A percentile compares a stretch with the other conserved stretches of the same genome.
These are phyloP conservation scores for Ampelocalamus luodianensis DNA, from an alignment of 176 grass and related monocot species.

Conservation along the genomic window DNA sequence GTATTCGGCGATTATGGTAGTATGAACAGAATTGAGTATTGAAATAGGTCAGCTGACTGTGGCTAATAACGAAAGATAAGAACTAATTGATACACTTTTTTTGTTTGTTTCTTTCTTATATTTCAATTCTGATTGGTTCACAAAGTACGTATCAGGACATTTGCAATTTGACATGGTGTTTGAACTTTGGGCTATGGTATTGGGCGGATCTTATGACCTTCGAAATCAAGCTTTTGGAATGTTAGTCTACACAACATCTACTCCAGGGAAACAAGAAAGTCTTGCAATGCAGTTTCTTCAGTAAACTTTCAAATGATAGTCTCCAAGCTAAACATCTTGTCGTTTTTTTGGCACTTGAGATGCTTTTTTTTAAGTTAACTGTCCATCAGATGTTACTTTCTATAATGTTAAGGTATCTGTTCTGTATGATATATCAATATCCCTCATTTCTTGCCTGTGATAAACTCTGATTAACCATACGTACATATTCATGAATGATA, in stretches of 20 bases:
- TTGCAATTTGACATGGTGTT: constrained; percentile 14
- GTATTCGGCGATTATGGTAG: background rate
- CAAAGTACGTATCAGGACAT: background rate
- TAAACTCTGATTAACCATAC: background rate
- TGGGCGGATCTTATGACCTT: background rate
- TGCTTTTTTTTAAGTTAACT: background rate
- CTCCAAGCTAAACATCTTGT: background rate
- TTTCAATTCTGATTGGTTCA: background rate
- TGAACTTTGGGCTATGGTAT: background rate
- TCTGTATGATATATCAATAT: background rate
- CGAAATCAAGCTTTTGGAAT: constrained; percentile 11
- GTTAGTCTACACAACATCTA: background rate
- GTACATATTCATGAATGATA: constrained; percentile 12
- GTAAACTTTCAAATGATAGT: background rate
- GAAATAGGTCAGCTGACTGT: background rate
- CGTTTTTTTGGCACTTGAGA: background rate
- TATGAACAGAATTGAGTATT: background rate
- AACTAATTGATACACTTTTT: background rate
- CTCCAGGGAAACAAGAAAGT: background rate
- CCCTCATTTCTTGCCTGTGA: background rate
- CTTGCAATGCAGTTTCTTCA: background rate
- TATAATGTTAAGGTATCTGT: background rate
- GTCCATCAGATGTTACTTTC: background rate
- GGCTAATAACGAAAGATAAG: background rate
- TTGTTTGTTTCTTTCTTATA: background rate